These are phyloP conservation scores for Malbranchea zuffiana DNA, from an alignment of 2,329 filamentous ascomycete species.

Conservation along the genomic window DNA sequence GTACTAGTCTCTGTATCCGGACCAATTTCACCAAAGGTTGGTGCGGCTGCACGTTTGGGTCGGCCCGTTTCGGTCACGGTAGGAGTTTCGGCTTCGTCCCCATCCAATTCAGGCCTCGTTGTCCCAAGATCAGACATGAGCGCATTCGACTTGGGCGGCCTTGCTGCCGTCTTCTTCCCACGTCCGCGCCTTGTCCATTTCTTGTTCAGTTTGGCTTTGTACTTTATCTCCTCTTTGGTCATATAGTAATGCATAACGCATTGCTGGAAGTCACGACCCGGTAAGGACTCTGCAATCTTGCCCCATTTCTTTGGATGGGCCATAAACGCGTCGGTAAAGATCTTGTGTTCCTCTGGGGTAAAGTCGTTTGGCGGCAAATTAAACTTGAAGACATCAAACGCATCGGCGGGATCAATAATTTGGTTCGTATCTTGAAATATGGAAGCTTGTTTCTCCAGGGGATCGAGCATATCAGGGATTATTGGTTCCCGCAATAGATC, in stretches of 20 bases:
- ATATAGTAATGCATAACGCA: slow-evolving; percentile 43
- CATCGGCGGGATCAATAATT: slow-evolving; percentile 28
- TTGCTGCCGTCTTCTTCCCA: slow-evolving; percentile 25
- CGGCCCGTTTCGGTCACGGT: slow-evolving; percentile 41
- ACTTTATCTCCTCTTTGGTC: slow-evolving; percentile 40
- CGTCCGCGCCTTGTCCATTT: slow-evolving; percentile 34
- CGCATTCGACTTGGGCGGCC: slow-evolving; percentile 37
- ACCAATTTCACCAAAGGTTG: slow-evolving; percentile 36
- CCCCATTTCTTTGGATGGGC: slow-evolving; percentile 42
- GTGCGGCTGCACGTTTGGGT: slow-evolving; percentile 40
- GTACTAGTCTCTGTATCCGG: slow-evolving; percentile 24
- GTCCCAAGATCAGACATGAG: slow-evolving; percentile 39
- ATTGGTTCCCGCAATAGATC: slow-evolving; percentile 37
- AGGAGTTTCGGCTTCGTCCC: slow-evolving; percentile 32
- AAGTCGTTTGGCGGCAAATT: slow-evolving; percentile 39
- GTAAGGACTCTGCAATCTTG: slow-evolving; percentile 39
- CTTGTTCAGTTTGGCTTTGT: slow-evolving; percentile 40
- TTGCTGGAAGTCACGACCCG: slow-evolving; percentile 37
- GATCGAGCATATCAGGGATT: slow-evolving; percentile 39
- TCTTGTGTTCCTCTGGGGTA: slow-evolving; percentile 36
- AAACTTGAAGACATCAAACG: slow-evolving; percentile 36
- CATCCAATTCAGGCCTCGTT: slow-evolving; percentile 34
- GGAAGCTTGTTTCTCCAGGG: slow-evolving; percentile 27
- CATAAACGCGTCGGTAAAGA: slow-evolving; percentile 40
- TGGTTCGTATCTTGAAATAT: slow-evolving; percentile 41